Base-by-base conservation (phyloP, 176 grass and related monocot species). In the Raddia distichophylla region DNA sequence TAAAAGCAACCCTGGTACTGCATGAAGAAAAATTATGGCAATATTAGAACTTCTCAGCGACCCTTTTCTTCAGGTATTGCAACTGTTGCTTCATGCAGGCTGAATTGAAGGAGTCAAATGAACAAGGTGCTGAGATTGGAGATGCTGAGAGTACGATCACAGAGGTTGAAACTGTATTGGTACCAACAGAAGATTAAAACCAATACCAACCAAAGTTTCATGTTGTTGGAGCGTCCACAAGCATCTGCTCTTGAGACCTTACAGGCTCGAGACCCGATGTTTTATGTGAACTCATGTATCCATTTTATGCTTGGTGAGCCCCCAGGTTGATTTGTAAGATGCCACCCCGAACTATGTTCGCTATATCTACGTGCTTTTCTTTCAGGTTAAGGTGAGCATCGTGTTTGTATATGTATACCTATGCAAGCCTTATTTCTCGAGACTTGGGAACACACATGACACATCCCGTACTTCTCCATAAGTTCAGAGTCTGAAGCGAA, bases 71-170 rank as follows among this genome's bases (percentile, higher is more conserved):
- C 3, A 55, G 49, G 37, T 10, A 12, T 22, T 73, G 1, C 34
- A 73, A 35, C 14, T 16, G 4, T 61, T 51, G 7, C 63, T 69
- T 60, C 4, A 6, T 77, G 53, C 85, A 95, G 90, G 86, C 81
- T 33, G 95, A 93, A 84, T 78, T 98, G 69, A 91, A 95, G 82
- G 95, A 98, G 62, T 83, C 86, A 54, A 88, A 95, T 75, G 81
- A 90, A 67, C 83, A 87, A 86, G 95, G 84, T 48, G 60, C 71
- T 15, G 92, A 98, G 78, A 89, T 95, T 49, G 90, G 73, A 68
- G 92, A 98, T 78, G 92, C 92, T 71, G 95, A 93, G 57, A 85
- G 40, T 49, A 85, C 84, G 27, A 91, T 91, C 37, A 40, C 82
- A 17, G 90, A 93, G 84, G 90, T 98, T 6, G 90, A 98, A 88